Evolutionary conservation across 495 filamentous ascomycete species (phyloP), one percentile per base, ranked within the genome.

Genomic region (Diplogelasinospora grovesii): DNA sequence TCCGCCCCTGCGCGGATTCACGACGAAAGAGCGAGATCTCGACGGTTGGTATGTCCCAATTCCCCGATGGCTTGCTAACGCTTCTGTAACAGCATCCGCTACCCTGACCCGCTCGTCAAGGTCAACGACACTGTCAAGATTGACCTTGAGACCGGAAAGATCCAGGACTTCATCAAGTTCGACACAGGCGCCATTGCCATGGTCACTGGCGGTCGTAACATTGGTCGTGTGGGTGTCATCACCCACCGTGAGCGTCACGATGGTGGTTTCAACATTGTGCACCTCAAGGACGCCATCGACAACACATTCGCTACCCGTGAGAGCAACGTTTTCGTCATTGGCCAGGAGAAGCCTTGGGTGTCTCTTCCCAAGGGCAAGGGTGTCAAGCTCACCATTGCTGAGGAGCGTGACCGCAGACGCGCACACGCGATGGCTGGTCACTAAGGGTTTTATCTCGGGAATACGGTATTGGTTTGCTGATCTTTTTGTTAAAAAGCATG

Each of bases 81-180:
- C 1, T 52, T 48, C 15, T 22, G 15, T 16, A 39, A 54, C 61
- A 96, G 89, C 67, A 96, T 98, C 75, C 90, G 92, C 56, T 98
- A 96, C 81, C 93, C 92, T 44, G 92, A 98, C 71, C 92, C 93
- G 21, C 64, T 79, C 45, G 92, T 98, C 80, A 92, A 90, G 78
- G 90, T 98, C 74, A 97, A 97, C 78, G 93, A 98, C 78, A 96
- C 92, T 45, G 89, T 98, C 70, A 98, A 98, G 83, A 89, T 98
- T 56, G 86, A 97, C 57, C 77, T 97, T 34, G 76, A 86, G 54
- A 92, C 90, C 39, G 92, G 92, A 75, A 97, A 97, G 80, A 93
- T 97, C 74, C 56, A 65, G 50, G 92, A 97, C 69, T 96, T 81
- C 74, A 88, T 96, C 79, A 79, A 76, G 68, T 98, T 98, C 74